Evolutionary conservation across 768 basidiomycete genomes (phyloP), one percentile per base, ranked within the genome.

Genomic region (Pulveroboletus frians): DNA sequence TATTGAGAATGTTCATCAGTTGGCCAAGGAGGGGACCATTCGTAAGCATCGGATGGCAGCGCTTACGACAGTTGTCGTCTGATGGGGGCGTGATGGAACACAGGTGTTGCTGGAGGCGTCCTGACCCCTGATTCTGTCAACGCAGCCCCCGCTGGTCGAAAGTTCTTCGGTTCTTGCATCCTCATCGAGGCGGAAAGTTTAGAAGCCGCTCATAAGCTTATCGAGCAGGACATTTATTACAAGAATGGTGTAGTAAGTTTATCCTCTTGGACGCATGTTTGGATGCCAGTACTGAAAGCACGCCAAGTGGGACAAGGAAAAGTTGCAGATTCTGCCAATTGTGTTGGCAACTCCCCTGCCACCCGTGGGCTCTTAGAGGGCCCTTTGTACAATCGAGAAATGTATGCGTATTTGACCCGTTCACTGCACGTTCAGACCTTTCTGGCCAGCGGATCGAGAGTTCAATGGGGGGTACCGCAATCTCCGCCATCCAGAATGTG

Each of bases 251-350:
- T 68, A 53, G 66, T 67, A 32, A 46, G 62, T 17, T 15, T 35
- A 2, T 23, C 10, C 20, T 8, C 21, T 31, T 29, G 17, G 31
- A 20, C n/a, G 11, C 11, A 9, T 40, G 9, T 5, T 43, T 15
- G 40, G 52, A 27, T 15, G 15, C 39, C 34, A 26, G 15, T 9
- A 37, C 9, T 32, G 31, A 32, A 27, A 32, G 35, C 43, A n/a
- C 10, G 27, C 20, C 17, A n/a, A 81, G 80, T 83, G 82, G 80
- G 82, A 82, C 56, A 65, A 69, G 50, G 76, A 77, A 52, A 79
- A 72, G 56, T 50, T 83, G 15, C 71, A 75, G n/a, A 75, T 83
- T 38, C 50, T 71, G 18, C 81, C 79, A 9, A 69, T 75, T 49
- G 38, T 66, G 17, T 52, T 70, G 31, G 72, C 67, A 20, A 66